A percentile compares a stretch with the other conserved stretches of the same genome.
Evolutionary conservation across 2,329 filamentous ascomycete genomes (phyloP).

Genomic region (Colletotrichum lini): DNA sequence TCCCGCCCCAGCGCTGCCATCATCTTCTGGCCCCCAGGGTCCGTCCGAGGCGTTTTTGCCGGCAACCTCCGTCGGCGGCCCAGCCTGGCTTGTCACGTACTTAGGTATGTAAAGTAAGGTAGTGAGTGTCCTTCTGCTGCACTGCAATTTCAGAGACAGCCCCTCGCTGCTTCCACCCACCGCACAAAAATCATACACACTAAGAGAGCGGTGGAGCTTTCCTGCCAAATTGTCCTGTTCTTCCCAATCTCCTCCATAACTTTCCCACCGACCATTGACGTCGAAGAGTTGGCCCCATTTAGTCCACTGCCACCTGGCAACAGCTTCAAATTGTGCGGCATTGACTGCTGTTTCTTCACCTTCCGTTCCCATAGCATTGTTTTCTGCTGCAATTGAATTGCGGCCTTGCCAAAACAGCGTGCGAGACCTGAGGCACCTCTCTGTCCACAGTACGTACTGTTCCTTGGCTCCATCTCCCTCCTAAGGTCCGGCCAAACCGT

Average conservation of each 20-base stretch:
- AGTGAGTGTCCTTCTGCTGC: neutral
- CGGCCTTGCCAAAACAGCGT: neutral
- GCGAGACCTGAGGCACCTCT: neutral
- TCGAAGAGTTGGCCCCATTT: neutral
- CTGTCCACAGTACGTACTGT: neutral
- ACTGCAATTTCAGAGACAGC: constrained; percentile 8
- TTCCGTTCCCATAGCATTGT: neutral
- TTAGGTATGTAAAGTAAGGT: too few relatives aligned
- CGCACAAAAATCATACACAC: constrained; percentile 6
- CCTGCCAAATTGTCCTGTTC: neutral
- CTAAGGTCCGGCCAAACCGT: neutral
- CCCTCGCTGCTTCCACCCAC: neutral
- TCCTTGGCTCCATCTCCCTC: neutral
- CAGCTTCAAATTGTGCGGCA: neutral
- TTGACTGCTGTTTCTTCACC: neutral
- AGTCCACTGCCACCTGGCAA: neutral
- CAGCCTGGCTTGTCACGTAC: constrained; percentile 4
- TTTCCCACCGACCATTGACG: neutral
- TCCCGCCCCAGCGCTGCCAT: constrained; percentile 34
- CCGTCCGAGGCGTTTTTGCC: constrained; percentile 34
- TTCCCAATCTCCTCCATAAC: neutral
- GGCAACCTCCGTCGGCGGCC: constrained; percentile 36
- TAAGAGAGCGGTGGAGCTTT: constrained; percentile 21
- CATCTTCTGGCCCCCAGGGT: constrained; percentile 21
- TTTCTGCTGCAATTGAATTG: neutral